A percentile compares a stretch with the other conserved stretches of the same genome.
Conservation (phyloP, 2,329 filamentous ascomycete species). For the Aspergillus transmontanensis region DNA sequence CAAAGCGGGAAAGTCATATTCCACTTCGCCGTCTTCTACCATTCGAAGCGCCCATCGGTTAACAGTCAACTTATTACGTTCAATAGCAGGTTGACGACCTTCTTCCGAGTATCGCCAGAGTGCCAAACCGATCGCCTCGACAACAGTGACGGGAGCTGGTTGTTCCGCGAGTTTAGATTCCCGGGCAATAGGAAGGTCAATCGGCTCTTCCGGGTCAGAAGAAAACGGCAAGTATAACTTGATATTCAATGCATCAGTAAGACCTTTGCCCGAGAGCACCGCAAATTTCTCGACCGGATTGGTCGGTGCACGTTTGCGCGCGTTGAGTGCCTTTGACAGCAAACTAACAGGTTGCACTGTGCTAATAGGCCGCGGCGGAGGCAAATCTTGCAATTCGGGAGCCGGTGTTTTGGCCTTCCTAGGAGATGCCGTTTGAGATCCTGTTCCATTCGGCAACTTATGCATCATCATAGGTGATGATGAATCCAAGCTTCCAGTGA, state of each 20-base stretch:
- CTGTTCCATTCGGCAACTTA: conserved; percentile 38
- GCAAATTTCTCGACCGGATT: conserved; percentile 65
- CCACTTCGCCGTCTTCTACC: conserved; percentile 68
- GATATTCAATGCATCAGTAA: conserved; percentile 62
- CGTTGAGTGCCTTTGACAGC: conserved; percentile 60
- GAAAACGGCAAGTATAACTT: conserved; percentile 66
- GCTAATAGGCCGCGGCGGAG: conserved; percentile 64
- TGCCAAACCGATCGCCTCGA: conserved; percentile 64
- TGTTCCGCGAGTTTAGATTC: conserved; percentile 56
- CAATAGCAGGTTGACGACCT: conserved; percentile 55
- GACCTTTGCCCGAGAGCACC: conserved; percentile 62
- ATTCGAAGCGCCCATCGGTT: conserved; percentile 68
- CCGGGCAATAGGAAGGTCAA: conserved; percentile 60
- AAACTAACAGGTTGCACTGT: conserved; percentile 59
- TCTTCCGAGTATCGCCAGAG: conserved; percentile 66
- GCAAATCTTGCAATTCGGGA: conserved; percentile 59
- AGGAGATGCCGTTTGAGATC: conserved; percentile 48
- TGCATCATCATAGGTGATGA: conserved; percentile 53
- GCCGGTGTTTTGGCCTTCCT: conserved; percentile 52
- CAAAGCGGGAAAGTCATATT: conserved; percentile 66
- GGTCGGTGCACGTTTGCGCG: conserved; percentile 58
- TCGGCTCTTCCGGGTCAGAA: conserved; percentile 55
- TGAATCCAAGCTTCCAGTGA: conserved; percentile 47
- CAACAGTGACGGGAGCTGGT: conserved; percentile 56
- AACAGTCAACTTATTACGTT: conserved; percentile 57